phyloP scores from a whole-genome alignment of 164 flowering plant genomes.

The Protea cynaroides region DNA sequence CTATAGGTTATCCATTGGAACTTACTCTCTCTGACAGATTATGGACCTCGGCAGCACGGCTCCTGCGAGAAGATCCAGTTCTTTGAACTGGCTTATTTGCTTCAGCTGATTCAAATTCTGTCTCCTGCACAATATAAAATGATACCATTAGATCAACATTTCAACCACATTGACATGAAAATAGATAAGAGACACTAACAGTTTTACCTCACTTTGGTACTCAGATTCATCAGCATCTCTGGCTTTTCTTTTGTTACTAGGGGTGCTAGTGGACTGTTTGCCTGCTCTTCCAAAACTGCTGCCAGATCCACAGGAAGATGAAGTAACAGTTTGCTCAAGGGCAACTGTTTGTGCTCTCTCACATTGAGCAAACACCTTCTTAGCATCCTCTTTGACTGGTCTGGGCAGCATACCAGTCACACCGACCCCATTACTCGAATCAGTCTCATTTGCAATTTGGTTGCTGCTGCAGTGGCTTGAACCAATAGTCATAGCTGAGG shows the following conservation, averaged over 20 bases:
- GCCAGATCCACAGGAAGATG: constrained; percentile 58
- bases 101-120: constrained; percentile 19
- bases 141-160: neutral
- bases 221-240: constrained; percentile 39
- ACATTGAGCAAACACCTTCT: constrained; percentile 15
- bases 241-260: constrained; percentile 41
- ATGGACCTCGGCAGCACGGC: constrained; percentile 89
- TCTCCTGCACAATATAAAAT: constrained; percentile 12
- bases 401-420: constrained; percentile 21
- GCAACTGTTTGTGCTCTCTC: constrained; percentile 30
- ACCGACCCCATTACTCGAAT: constrained; percentile 30
- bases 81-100: constrained; percentile 15
- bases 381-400: constrained; percentile 14
- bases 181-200: neutral
- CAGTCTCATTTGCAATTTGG: constrained; percentile 36
- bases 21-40: constrained; percentile 88
- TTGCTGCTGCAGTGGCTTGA: constrained; percentile 62
- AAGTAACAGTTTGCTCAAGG: constrained; percentile 32
- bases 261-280: constrained; percentile 28
- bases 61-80: constrained; percentile 50
- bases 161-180: neutral
- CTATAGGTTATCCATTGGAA: neutral
- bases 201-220: constrained; percentile 38
- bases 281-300: constrained; percentile 37
- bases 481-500: constrained; percentile 45